Evolutionary conservation across 768 basidiomycete species (phyloP), one percentile per base, ranked within the genome.

Genomic region (Kwoniella shandongensis): DNA sequence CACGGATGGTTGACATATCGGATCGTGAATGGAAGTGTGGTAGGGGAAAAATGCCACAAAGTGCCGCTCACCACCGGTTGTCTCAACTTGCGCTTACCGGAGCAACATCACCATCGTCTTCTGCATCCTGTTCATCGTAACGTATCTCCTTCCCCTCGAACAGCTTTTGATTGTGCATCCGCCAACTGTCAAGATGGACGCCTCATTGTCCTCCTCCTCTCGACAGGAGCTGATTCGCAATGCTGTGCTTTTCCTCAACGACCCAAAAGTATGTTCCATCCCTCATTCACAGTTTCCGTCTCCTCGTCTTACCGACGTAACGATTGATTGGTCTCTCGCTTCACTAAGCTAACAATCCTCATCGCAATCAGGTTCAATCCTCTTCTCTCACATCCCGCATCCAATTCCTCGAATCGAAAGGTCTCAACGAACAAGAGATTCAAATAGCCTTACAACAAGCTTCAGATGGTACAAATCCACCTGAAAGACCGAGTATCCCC

Each of bases 321-420:
- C 8, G 35, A 36, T 17, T 36, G 8, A 47, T 23, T 17, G 39
- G 7, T 13, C 13, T 7, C 2, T 41, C 51, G 29, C 51, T 41
- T 48, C 44, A 13, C 23, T 8, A 8, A 30, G 17, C 49, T 11
- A n/a, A 22, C 22, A 29, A 2, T 51, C 44, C 35, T 36, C 10
- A 12, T 40, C 3, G 39, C 13, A 51, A 8, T 11, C 64, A 94
- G 91, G 81, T 87, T 0, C 86, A 87, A 69, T 79, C 85, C 32
- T 88, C 91, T 2, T 81, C 91, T 1, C 78, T 94, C 26, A 81
- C 88, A 0, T 89, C 94, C 74, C 85, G 89, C 49, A 83, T 98
- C 44, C 87, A 89, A 62, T 99, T 98, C 79, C 83, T 99, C n/a
- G 88, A 96, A 69, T 87, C 90, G 5, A 97, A 98, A 76, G 96